phyloP scores from a whole-genome alignment of 768 basidiomycete genomes.

The Mycena galericulata region DNA sequence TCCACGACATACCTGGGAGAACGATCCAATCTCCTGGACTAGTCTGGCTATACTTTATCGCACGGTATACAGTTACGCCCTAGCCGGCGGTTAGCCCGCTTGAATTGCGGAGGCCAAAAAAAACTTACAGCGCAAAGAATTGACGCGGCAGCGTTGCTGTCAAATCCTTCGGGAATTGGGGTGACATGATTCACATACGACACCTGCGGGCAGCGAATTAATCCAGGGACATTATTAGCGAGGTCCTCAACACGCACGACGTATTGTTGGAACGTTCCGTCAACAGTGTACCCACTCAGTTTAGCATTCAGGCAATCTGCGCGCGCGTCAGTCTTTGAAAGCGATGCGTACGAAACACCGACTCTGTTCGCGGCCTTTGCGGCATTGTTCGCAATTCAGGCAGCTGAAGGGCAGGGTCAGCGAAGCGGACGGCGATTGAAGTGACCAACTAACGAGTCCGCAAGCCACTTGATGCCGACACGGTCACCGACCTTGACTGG shows the following conservation, averaged over 20 bases:
- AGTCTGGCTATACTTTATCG: constrained; percentile 77
- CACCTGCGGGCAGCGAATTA: too few relatives aligned
- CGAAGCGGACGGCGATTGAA: too few relatives aligned
- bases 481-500: constrained; percentile 81
- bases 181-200: constrained; percentile 81
- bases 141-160: constrained; percentile 77
- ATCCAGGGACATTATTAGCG: too few relatives aligned
- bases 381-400: constrained; percentile 76
- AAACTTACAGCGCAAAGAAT: constrained; percentile 78
- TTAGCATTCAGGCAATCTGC: too few relatives aligned
- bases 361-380: constrained; percentile 81
- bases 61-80: constrained; percentile 89
- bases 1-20: constrained; percentile 57
- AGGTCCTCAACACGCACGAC: too few relatives aligned
- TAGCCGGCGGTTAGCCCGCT: constrained; percentile 39
- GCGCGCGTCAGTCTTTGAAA: not conserved
- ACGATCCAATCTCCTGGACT: constrained; percentile 80
- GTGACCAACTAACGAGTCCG: too few relatives aligned
- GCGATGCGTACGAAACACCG: constrained; percentile 27
- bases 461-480: constrained; percentile 88
- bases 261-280: too few relatives aligned
- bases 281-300: too few relatives aligned
- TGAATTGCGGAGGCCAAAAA: not conserved
- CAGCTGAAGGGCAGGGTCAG: too few relatives aligned
- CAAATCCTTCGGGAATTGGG: constrained; percentile 77